Conservation (phyloP, 208 protist species). For the Tritrichomonas foetus region DNA sequence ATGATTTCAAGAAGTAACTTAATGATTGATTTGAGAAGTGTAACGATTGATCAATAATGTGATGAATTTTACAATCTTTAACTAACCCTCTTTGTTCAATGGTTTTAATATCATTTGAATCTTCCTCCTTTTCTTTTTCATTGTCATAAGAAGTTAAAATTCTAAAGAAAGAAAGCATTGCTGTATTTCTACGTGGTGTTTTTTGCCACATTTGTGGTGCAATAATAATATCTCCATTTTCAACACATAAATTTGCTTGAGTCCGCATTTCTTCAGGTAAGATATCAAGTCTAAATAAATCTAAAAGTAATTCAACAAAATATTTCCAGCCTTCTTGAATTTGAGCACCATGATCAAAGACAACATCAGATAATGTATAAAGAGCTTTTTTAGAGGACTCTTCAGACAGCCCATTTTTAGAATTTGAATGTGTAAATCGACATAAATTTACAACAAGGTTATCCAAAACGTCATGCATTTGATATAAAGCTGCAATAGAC, state of each 20-base stretch:
- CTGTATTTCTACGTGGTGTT: neutral
- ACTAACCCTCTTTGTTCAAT: neutral
- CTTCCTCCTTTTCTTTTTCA: neutral
- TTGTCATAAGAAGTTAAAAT: neutral
- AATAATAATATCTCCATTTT: neutral
- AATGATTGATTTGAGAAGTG: neutral
- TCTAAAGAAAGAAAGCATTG: neutral
- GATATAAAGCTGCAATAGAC: neutral
- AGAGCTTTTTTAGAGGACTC: neutral
- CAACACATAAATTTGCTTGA: neutral
- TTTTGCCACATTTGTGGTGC: neutral
- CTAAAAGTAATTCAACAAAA: neutral
- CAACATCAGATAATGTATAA: neutral
- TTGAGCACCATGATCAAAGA: neutral
- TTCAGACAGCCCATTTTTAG: neutral
- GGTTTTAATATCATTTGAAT: neutral
- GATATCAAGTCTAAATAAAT: neutral
- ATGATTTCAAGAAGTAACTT: neutral
- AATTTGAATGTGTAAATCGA: neutral
- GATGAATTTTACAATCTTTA: neutral
- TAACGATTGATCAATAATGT: neutral
- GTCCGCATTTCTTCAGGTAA: neutral
- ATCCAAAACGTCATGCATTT: slow-evolving; percentile 6
- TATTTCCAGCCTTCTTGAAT: slow-evolving; percentile 32
- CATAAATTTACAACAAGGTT: slow-evolving; percentile 9